Evolutionary conservation across 192 early-diverging fungal genomes (phyloP), one percentile per base, ranked within the genome.

Genomic region (Gryganskiella cystojenkinii): DNA sequence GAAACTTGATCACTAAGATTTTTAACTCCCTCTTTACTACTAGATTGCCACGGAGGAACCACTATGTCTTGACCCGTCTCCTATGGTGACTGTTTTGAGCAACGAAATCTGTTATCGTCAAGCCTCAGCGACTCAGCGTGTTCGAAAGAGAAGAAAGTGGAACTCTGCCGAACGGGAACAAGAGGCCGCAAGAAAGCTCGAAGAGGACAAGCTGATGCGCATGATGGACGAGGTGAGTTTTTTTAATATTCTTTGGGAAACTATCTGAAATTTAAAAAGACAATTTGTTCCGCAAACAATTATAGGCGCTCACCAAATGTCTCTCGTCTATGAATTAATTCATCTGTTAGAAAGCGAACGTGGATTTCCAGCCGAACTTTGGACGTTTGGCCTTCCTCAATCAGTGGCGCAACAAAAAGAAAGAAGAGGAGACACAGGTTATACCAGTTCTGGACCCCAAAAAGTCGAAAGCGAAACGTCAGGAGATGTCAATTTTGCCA

Each of bases 81-180:
- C 91, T 50, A 87, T 91, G 69, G 87, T 91, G 37, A 89, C 85
- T 33, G 85, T 90, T 1, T 47, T 93, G 33, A 88, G 86, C 68
- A 93, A 93, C 61, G 89, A 90, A 52, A 90, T 90, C 17, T 79
- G 79, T 20, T 89, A 86, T 57, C 51, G 68, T 31, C 74, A 78
- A 40, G 81, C 87, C 15, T 85, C 84, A 27, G 71, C 80, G 3
- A 80, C 85, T n/a, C 52, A 84, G 67, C 65, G 84, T 45, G 75
- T 83, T 14, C 83, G 82, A 64, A 89, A 83, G 71, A 87, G 81
- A 67, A 81, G 87, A 79, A 91, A 91, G 69, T 90, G 85, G 86
- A 91, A 93, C 71, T 91, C 90, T 37, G 79, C 87, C 0, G 91
- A 91, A 61, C 70, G 88, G 33, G 91, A 90, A 59, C 88, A 90